These are phyloP conservation scores for Lentinula guzmanii DNA, from an alignment of 768 basidiomycete species.

Conservation along the genomic window DNA sequence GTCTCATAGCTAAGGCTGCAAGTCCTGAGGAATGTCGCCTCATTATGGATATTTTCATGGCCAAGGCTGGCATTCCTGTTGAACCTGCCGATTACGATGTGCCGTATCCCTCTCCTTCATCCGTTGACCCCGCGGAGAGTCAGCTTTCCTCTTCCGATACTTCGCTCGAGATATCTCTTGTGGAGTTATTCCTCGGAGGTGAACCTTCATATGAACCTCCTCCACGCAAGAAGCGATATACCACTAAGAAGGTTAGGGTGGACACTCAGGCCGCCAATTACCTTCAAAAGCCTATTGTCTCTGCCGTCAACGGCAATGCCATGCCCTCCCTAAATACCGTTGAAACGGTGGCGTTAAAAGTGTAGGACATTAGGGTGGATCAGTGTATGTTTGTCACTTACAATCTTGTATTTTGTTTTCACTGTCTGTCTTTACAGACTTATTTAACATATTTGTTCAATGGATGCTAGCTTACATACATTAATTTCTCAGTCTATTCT, in stretches of 20 bases:
- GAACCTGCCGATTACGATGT: constrained; percentile 24
- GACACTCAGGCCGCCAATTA: constrained; percentile 1
- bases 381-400: background rate
- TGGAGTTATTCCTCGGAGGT: constrained; percentile 38
- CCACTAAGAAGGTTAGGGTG: constrained; percentile 3
- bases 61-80: constrained; percentile 43
- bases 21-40: constrained; percentile 80
- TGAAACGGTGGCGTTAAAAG: background rate
- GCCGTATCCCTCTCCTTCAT: constrained; percentile 27
- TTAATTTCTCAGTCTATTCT: background rate
- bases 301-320: background rate
- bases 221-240: constrained; percentile 10
- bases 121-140: constrained; percentile 21
- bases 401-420: background rate
- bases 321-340: background rate
- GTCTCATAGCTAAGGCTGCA: constrained; percentile 60
- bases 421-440: background rate
- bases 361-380: background rate
- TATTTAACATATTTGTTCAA: background rate
- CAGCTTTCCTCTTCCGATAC: constrained; percentile 17
- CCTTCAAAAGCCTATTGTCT: background rate
- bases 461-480: background rate
- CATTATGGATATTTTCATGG: constrained; percentile 77
- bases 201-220: constrained; percentile 7
- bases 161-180: constrained; percentile 41